Conservation (phyloP, 352 stramenopile genomes). For the Phytophthora foliorum region DNA sequence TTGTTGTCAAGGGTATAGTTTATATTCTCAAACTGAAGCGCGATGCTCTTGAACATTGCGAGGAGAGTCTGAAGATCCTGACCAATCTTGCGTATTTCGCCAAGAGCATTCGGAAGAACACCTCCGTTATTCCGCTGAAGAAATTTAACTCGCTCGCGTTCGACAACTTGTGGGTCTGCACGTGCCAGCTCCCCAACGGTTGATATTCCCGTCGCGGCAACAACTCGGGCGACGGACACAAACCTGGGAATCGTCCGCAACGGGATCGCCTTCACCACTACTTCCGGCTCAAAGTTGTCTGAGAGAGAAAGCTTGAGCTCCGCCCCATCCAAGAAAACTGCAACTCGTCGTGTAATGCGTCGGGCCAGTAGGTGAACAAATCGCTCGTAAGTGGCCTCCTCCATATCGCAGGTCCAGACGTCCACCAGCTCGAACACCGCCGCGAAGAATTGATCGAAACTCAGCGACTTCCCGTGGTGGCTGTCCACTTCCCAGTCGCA, state of each 20-base stretch:
- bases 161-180: slow-evolving; percentile 63
- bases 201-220: slow-evolving; percentile 56
- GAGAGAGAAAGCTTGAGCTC: slow-evolving; percentile 78
- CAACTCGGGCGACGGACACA: slow-evolving; percentile 60
- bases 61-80: slow-evolving; percentile 68
- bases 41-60: slow-evolving; percentile 67
- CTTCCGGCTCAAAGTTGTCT: slow-evolving; percentile 77
- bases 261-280: slow-evolving; percentile 83
- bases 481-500: slow-evolving; percentile 88
- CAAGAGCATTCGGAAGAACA: slow-evolving; percentile 5
- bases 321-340: slow-evolving; percentile 76
- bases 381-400: slow-evolving; percentile 70
- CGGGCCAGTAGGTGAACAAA: slow-evolving; percentile 74
- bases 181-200: slow-evolving; percentile 75
- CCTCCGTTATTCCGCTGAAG: slow-evolving; percentile 48
- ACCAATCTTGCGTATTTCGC: slow-evolving; percentile 62
- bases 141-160: slow-evolving; percentile 61
- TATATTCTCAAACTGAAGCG: slow-evolving; percentile 58
- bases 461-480: slow-evolving; percentile 60
- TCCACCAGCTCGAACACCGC: slow-evolving; percentile 85
- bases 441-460: slow-evolving; percentile 71
- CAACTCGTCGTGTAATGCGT: slow-evolving; percentile 73
- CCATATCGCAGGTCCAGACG: slow-evolving; percentile 84
- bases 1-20: slow-evolving; percentile 58
- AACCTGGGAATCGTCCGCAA: slow-evolving; percentile 79